A percentile compares a stretch with the other conserved stretches of the same genome.
Evolutionary conservation across 495 filamentous ascomycete species (phyloP).

Genomic region (Haplographium delicatum): DNA sequence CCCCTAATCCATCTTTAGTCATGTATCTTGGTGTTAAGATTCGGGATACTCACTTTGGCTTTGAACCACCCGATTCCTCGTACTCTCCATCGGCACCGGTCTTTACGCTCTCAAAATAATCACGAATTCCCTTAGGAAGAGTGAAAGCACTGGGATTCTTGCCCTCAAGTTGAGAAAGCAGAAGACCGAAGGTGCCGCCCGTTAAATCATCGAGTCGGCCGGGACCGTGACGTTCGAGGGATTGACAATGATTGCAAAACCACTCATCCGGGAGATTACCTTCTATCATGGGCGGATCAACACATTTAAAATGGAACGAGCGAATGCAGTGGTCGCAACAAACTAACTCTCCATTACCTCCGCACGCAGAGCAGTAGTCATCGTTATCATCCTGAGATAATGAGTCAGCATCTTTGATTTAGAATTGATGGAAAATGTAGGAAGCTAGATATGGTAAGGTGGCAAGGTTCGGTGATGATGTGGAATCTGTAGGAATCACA

Average conservation of each 20-base stretch:
- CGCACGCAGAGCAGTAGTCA: conserved; percentile 81
- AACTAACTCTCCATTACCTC: conserved; percentile 72
- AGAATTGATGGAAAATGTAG: background rate
- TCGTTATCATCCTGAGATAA: conserved; percentile 66
- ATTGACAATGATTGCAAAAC: conserved; percentile 73
- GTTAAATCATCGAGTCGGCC: background rate
- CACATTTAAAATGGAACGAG: conserved; percentile 81
- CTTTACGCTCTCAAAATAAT: conserved; percentile 67
- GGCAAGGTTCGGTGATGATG: conserved; percentile 11
- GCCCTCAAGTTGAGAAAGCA: conserved; percentile 55
- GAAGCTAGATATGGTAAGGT: background rate
- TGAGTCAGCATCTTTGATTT: conserved; percentile 16
- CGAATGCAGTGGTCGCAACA: conserved; percentile 89
- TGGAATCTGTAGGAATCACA: conserved; percentile 12
- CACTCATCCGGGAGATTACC: conserved; percentile 65
- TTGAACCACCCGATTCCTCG: conserved; percentile 46
- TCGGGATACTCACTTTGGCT: conserved; percentile 28
- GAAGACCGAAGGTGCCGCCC: conserved; percentile 46
- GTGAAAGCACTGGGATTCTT: conserved; percentile 68
- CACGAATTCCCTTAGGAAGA: conserved; percentile 61
- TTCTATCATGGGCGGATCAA: conserved; percentile 68
- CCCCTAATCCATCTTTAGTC: conserved; percentile 17
- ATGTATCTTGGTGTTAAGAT: conserved; percentile 23
- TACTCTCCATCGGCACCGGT: conserved; percentile 76
- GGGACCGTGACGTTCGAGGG: conserved; percentile 25